A percentile compares a stretch with the other conserved stretches of the same genome.
These are phyloP conservation scores for Pyrenochaeta sp. DNA, from an alignment of 2,329 filamentous ascomycete species.

Conservation along the genomic window DNA sequence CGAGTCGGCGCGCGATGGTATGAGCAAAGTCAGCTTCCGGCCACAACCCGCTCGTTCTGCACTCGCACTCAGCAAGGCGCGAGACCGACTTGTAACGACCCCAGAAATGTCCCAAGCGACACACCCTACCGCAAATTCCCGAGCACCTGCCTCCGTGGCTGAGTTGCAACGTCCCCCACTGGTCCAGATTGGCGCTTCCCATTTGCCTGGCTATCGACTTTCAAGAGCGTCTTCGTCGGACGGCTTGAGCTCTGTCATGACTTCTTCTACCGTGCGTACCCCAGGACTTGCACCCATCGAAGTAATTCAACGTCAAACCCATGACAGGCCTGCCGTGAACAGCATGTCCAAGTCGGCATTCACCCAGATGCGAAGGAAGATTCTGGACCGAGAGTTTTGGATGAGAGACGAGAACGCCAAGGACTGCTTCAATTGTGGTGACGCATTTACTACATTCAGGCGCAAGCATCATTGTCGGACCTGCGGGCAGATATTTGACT, in stretches of 20 bases:
- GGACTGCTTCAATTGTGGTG: conserved; percentile 92
- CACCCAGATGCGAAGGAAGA: conserved; percentile 78
- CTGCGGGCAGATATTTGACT: conserved; percentile 98
- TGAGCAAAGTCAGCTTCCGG: conserved; percentile 31
- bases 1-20: conserved; percentile 33
- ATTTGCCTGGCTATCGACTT: conserved; percentile 57
- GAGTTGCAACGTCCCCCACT: conserved; percentile 51
- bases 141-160: conserved; percentile 34
- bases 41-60: conserved; percentile 28
- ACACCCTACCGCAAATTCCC: conserved; percentile 28
- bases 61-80: conserved; percentile 20
- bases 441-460: conserved; percentile 90
- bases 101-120: conserved; percentile 32
- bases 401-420: conserved; percentile 99
- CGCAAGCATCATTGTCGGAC: conserved; percentile 95
- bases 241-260: conserved; percentile 50
- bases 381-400: conserved; percentile 96
- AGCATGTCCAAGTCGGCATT: conserved; percentile 52
- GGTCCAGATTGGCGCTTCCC: conserved; percentile 55
- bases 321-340: conserved; percentile 32
- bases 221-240: conserved; percentile 58
- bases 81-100: conserved; percentile 33
- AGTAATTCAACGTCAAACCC: conserved; percentile 34
- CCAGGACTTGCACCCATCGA: conserved; percentile 42
- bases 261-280: conserved; percentile 42